Base-by-base conservation (phyloP, 352 stramenopile genomes). In the Pythium rishiriense region DNA sequence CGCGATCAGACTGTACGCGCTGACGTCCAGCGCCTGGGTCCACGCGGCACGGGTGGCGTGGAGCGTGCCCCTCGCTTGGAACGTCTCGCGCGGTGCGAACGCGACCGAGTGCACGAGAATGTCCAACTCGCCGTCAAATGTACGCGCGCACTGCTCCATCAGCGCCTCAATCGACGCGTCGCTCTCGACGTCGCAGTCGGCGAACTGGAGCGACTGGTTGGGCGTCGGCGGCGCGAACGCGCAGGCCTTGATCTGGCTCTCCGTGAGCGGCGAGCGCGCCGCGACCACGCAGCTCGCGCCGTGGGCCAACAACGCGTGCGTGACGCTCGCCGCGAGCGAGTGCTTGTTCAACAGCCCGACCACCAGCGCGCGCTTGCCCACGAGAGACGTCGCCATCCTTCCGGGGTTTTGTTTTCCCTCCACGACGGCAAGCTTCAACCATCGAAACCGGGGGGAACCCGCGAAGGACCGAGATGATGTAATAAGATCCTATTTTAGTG, bases 91-190 rank as follows among this genome's bases (percentile, higher is more conserved):
- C 31, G 89, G 80, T 10, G 89, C 91, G 69, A 94, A 97, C 17
- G 93, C 93, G 11, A 98, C 81, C n/a, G 85, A 96, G 73, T 98
- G 93, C 59, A 97, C 83, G 9, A 97, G 62, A 54, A 94, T 85
- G 63, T 97, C 80, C 26, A 98, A 60, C 46, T 78, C 48, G 5
- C 81, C 80, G n/a, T 74, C 68, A 26, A 83, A 90, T n/a, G 70
- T 61, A 8, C 73, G 56, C 9, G 42, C 60, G 47, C 73, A 90
- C 37, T 45, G 50, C 24, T 69, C 58, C 63, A 92, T 78, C 15
- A 94, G 71, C 10, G 70, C 35, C 0, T 72, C 70, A 19, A 96
- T 70, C 51, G 75, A 89, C 21, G 57, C 61, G 26, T 92, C 83
- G 31, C 61, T 70, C 46, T 87, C 70, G 0, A 97, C 83, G 69